phyloP scores from a whole-genome alignment of 129 eudicot genomes.

The Silybum marianum region DNA sequence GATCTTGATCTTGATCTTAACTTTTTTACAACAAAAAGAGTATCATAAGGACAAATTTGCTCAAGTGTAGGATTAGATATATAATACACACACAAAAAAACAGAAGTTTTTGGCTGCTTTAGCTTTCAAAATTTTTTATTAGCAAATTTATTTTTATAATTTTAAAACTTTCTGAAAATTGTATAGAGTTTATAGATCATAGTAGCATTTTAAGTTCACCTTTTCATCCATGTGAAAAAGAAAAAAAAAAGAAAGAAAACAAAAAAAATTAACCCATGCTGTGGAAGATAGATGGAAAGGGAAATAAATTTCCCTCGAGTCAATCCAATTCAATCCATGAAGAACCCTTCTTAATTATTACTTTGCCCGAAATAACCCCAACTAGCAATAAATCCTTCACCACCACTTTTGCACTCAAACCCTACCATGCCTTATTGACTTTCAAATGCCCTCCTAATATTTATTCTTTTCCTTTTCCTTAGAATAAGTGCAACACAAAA shows the following conservation, averaged over 20 bases:
- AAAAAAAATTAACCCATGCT: not conserved
- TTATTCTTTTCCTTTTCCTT: conserved; percentile 30
- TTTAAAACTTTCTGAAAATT: not conserved
- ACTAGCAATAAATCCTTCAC: conserved; percentile 39
- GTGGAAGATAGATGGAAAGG: conserved; percentile 27
- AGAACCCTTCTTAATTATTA: conserved; percentile 26
- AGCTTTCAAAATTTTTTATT: too few species aligned
- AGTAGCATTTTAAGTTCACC: not conserved
- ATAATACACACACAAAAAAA: too few species aligned
- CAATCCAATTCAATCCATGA: conserved; percentile 35
- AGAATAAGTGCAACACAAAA: conserved; percentile 24
- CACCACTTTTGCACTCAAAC: conserved; percentile 48
- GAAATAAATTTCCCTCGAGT: conserved; percentile 40
- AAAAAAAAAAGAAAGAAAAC: not conserved
- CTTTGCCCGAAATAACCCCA: conserved; percentile 43
- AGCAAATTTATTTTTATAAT: too few species aligned
- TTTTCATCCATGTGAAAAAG: not conserved
- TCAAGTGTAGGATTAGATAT: too few species aligned
- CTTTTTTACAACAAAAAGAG: too few species aligned
- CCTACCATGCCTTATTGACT: conserved; percentile 38
- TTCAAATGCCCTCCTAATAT: conserved; percentile 24
- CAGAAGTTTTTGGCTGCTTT: too few species aligned
- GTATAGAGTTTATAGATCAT: too few species aligned
- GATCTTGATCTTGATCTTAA: not conserved
- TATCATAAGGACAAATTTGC: not conserved